phyloP scores from a whole-genome alignment of 352 stramenopile genomes.

The Globisporangium radiosum region DNA sequence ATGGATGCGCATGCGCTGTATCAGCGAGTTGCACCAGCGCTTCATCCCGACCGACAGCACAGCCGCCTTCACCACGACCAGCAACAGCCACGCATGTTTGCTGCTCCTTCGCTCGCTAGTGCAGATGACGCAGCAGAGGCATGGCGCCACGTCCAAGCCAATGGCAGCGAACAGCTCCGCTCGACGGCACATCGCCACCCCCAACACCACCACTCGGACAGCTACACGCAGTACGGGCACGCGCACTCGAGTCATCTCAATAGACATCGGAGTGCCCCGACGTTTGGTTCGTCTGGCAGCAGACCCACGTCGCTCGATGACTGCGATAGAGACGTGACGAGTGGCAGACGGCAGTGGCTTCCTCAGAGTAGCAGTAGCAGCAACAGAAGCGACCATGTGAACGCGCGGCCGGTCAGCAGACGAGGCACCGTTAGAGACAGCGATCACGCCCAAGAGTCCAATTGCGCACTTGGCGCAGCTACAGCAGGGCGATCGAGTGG shows the following conservation, averaged over 20 bases:
- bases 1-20: neutral
- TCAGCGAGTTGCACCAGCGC: neutral
- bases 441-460: neutral
- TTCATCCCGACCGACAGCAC: neutral
- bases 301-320: neutral
- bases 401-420: neutral
- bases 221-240: neutral
- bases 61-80: neutral
- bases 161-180: neutral
- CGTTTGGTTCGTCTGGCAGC: neutral
- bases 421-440: neutral
- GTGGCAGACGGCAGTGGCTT: neutral
- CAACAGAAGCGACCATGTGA: neutral
- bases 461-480: neutral
- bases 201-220: neutral
- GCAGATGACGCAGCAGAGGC: neutral
- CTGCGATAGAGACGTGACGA: neutral
- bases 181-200: constrained; percentile 1
- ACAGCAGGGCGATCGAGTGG: neutral
- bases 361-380: neutral
- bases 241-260: neutral
- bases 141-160: neutral
- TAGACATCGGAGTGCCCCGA: neutral
- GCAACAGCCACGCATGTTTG: neutral
- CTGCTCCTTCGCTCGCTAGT: neutral